phyloP scores from a whole-genome alignment of 2,329 filamentous ascomycete species.

The Purpureocillium lavendulum region DNA sequence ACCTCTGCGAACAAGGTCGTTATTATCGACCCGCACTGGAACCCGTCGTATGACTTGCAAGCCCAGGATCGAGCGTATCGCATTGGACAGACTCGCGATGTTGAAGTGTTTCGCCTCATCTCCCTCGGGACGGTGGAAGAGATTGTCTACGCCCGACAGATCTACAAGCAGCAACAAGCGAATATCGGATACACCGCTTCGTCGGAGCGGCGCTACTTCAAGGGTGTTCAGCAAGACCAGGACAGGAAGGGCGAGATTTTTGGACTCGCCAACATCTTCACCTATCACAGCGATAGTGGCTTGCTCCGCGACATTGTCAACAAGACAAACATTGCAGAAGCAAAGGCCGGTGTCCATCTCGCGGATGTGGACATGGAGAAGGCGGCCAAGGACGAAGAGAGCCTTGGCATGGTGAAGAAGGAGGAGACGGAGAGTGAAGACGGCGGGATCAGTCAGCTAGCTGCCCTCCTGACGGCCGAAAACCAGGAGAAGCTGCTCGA shows the following conservation, averaged over 20 bases:
- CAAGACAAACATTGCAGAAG: constrained; percentile 95
- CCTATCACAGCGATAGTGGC: constrained; percentile 69
- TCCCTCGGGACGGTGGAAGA: constrained; percentile 92
- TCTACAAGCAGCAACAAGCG: constrained; percentile 98
- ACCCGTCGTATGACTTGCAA: constrained; percentile 87
- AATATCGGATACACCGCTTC: constrained; percentile 96
- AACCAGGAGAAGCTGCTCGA: constrained; percentile 32
- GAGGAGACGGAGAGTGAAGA: constrained; percentile 49
- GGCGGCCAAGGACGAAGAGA: constrained; percentile 45
- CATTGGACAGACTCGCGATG: constrained; percentile 85
- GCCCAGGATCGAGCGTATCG: constrained; percentile 94
- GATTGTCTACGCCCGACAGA: constrained; percentile 91
- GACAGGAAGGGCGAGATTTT: constrained; percentile 90
- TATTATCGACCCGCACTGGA: constrained; percentile 96
- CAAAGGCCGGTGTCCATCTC: constrained; percentile 73
- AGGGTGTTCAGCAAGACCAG: constrained; percentile 78
- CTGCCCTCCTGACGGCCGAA: constrained; percentile 38
- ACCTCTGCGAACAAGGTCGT: constrained; percentile 98
- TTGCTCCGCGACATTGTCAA: constrained; percentile 93
- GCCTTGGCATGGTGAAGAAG: constrained; percentile 32
- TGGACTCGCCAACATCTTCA: constrained; percentile 78
- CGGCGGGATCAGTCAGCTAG: constrained; percentile 65
- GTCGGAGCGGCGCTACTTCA: constrained; percentile 88
- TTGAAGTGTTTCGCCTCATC: constrained; percentile 90
- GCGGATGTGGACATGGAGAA: constrained; percentile 66